Base-by-base conservation (phyloP, 2,329 filamentous ascomycete species). In the Pyrenophora teres region DNA sequence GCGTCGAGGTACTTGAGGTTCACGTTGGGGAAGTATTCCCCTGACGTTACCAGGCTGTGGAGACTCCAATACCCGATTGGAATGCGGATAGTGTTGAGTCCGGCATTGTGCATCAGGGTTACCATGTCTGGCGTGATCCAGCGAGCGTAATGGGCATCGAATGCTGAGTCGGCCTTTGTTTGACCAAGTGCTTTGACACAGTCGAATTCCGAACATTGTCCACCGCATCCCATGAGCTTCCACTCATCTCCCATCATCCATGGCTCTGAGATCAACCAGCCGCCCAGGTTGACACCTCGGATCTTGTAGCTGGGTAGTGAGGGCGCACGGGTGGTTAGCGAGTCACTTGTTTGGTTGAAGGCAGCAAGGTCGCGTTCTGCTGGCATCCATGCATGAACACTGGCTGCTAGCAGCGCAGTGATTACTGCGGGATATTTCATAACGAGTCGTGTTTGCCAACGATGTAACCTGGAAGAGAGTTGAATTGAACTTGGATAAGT, bases 51-150 rank as follows among this genome's bases (percentile, higher is more conserved):
- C 3, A 83, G 65, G 32, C 74, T 74, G 58, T 82, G 78, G 27
- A 78, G 72, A 37, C 82, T 71, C 81, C 81, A 85, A 67, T 82
- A 84, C 6, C 82, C 82, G 5, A 84, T 68, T 0, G 82, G 81
- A 21, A 84, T 78, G 2, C 81, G 76, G 35, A 84, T 74, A 0
- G 81, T 80, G 63, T 84, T 83, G 39, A 84, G 68, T 0, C 80
- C 80, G 30, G 77, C 78, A 37, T 65, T 71, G 8, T 70, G 62
- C 69, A 84, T 83, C 52, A 78, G 64, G 15, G 75, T 62, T 38
- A 84, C 74, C 62, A 84, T 81, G 1, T 69, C 62, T 40, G 77
- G 58, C 2, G 75, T 79, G 54, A 83, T 78, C 75, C 78, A 85
- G 0, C 74, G 73, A 27, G 63, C 65, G 78, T 80, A 84, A 62